Evolutionary conservation across 1,284 basidiomycete species (phyloP), one percentile per base, ranked within the genome.

Genomic region (Marasmius fiardii): DNA sequence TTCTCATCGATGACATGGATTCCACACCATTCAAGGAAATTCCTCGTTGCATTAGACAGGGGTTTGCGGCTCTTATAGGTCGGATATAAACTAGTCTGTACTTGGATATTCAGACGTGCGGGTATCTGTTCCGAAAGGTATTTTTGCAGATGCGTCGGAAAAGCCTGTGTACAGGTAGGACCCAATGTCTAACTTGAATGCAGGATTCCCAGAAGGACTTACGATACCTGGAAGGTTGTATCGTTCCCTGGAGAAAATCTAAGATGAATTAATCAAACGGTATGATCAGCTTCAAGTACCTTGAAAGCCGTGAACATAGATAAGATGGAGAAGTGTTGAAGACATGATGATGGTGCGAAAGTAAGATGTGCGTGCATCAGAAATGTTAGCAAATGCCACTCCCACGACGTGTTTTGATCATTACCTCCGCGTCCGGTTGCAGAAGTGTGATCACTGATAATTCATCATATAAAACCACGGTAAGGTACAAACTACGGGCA

Each of bases 251-350:
- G 8, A 51, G 10, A 11, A 21, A 20, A 45, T 26, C 34, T 58
- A 24, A 49, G 51, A n/a, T 59, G 39, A 53, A 56, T 33, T 58
- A 51, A 43, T 12, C 44, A 43, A 39, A 18, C 51, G 16, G 41
- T 37, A 26, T 28, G 24, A 41, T 48, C 11, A 45, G 34, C 48
- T 48, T 49, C 20, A 43, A 56, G 52, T 64, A 79, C 79, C 80
- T 72, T 78, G 74, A 60, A 82, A 82, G 12, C 80, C 80, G 59
- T 82, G 80, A 21, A 81, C 74, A 61, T 79, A 81, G 34, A 82
- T 65, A 10, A 82, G 60, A 60, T 81, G 79, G n/a, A 82, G 64
- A 18, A 75, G 63, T 24, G 61, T 71, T 58, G 51, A 52, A 16
- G 56, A 52, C 58, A 60, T 58, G 26, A 44, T 59, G 44, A 53